Evolutionary conservation across 2,329 filamentous ascomycete genomes (phyloP), one percentile per base, ranked within the genome.

Genomic region (Ascochyta pisi): DNA sequence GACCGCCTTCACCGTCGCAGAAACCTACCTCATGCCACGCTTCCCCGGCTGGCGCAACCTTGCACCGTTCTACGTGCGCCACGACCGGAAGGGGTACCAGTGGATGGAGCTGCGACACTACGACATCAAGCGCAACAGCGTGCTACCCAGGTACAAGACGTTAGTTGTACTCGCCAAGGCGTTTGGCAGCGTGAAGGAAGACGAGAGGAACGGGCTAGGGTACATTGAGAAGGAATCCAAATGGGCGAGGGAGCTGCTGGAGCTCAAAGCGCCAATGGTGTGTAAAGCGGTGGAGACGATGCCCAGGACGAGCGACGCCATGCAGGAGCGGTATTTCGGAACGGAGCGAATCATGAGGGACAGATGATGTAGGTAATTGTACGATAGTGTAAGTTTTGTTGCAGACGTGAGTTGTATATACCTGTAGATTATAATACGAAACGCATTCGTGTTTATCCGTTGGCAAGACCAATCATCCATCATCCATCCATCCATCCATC

Each of bases 1-100:
- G 43, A 81, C 88, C 19, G 92, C 92, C 34, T 96, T 95, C 76
- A 71, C 78, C 22, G 77, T 88, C 47, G 94, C 90, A 70, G 94
- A 98, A 77, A 77, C 81, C 24, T 85, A 86, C 57, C 86, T 98
- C 51, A 96, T 96, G 84, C 82, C 84, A 1, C 81, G 84, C 31
- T 96, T 92, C 84, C 84, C 84, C 10, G 91, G 92, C 23, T 97
- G 92, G 91, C 67, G 63, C 24, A 34, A 55, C 2, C 60, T 68
- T 7, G 45, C 55, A 4, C 68, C 71, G 0, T 61, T 54, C 40
- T 72, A 68, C 50, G 54, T 61, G 27, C 69, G 65, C 44, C 48
- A 60, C 15, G 63, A 68, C 34, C 56, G 48, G 4, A 50, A 31
- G 12, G 67, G 70, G 0, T 67, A 70, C 50, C 40, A 66, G 15